Conservation (phyloP, 257 asterid genomes). For the Nicotiana noctiflora region DNA sequence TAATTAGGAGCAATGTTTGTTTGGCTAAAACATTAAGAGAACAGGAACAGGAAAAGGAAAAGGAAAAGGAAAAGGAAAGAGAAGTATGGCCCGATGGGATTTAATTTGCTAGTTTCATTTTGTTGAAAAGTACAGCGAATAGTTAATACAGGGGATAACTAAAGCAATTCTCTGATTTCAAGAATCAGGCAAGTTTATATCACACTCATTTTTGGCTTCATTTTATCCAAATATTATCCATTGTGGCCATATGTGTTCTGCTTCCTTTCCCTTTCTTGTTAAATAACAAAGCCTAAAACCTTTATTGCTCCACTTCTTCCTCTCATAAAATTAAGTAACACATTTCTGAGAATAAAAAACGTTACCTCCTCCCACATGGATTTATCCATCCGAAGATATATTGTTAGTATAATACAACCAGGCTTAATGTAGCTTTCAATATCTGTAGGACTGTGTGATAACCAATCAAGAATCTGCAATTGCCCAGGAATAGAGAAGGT, state of each 20-base stretch:
- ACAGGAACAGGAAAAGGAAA: conserved; percentile 1
- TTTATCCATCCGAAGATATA: conserved; percentile 73
- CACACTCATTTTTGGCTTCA: conserved; percentile 17
- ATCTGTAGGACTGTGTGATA: conserved; percentile 78
- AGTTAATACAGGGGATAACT: not conserved
- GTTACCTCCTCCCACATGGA: conserved; percentile 73
- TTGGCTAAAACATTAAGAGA: not conserved
- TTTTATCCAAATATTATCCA: conserved; percentile 48
- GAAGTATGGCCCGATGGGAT: not conserved
- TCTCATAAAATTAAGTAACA: not conserved
- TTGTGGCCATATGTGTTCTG: not conserved
- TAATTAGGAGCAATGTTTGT: not conserved
- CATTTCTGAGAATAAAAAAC: conserved; percentile 22
- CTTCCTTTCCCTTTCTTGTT: too few species aligned
- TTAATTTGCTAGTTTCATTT: not conserved
- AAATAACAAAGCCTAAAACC: too few species aligned
- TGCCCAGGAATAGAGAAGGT: conserved; percentile 6
- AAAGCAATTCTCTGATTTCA: not conserved
- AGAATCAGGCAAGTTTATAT: not conserved
- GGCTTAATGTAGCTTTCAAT: conserved; percentile 96
- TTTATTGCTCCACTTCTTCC: not conserved
- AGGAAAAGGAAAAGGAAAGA: conserved; percentile 1
- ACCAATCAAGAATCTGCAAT: conserved; percentile 77
- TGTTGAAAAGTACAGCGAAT: not conserved
- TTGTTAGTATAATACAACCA: conserved; percentile 72